A percentile compares a stretch with the other conserved stretches of the same genome.
Conservation (phyloP, 2,329 filamentous ascomycete genomes). For the Venturia effusa region DNA sequence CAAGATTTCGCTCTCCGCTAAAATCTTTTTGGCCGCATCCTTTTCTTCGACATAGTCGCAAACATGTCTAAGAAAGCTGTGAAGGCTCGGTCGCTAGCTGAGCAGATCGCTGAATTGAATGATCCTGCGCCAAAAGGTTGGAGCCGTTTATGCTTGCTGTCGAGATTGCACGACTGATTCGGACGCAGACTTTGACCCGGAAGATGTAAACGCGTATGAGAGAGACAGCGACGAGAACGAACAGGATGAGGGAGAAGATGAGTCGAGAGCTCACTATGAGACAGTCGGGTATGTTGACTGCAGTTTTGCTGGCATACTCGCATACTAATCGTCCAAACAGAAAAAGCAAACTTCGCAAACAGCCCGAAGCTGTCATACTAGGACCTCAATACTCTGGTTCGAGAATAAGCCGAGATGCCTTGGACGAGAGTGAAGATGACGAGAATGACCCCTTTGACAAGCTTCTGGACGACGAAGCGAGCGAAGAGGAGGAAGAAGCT, state of each 20-base stretch:
- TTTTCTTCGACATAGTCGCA: neutral
- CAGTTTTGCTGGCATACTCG: constrained; percentile 32
- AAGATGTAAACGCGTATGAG: constrained; percentile 50
- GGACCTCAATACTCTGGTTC: constrained; percentile 74
- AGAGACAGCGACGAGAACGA: constrained; percentile 45
- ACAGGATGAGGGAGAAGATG: constrained; percentile 35
- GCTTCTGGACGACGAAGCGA: constrained; percentile 20
- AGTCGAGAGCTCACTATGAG: constrained; percentile 79
- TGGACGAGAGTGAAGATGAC: constrained; percentile 39
- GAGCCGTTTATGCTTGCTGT: neutral
- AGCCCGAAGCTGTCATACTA: constrained; percentile 52
- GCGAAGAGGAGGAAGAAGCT: constrained; percentile 24
- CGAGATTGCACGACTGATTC: neutral
- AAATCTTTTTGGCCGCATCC: neutral
- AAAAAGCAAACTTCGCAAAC: constrained; percentile 71
- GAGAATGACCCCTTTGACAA: constrained; percentile 35
- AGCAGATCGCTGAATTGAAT: constrained; percentile 51
- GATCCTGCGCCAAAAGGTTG: constrained; percentile 35
- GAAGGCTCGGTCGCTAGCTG: constrained; percentile 34
- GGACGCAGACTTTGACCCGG: constrained; percentile 67
- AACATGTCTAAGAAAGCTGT: neutral
- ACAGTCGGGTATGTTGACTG: constrained; percentile 40
- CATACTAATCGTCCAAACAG: constrained; percentile 25
- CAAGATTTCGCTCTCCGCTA: neutral
- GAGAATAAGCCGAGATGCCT: constrained; percentile 57